A percentile compares a stretch with the other conserved stretches of the same genome.
Conservation (phyloP, 75 land plant genomes). For the Selaginella tamariscina region DNA sequence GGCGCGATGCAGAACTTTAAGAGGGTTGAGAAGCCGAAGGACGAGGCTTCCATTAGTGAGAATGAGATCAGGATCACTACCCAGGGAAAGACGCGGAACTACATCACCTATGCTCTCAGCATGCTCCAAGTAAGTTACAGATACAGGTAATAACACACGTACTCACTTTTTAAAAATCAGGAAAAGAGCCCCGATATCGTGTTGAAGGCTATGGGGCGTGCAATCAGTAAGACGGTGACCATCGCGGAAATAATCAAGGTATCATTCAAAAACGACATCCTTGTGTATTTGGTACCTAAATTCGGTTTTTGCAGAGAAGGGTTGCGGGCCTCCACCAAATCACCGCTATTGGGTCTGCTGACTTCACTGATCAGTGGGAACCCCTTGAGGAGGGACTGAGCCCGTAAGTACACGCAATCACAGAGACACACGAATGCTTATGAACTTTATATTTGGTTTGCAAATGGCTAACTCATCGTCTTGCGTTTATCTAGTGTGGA, state of each 20-base stretch:
- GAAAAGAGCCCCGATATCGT: slow-evolving; percentile 68
- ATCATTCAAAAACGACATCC: background rate
- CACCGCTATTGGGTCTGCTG: slow-evolving; percentile 80
- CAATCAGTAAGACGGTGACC: slow-evolving; percentile 81
- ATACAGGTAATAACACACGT: background rate
- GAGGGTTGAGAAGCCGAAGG: slow-evolving; percentile 29
- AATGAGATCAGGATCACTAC: slow-evolving; percentile 33
- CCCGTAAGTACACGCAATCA: no score
- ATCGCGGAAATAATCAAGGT: slow-evolving; percentile 87
- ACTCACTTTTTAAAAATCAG: slow-evolving; percentile 8
- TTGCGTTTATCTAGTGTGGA: slow-evolving; percentile 24
- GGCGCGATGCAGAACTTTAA: slow-evolving; percentile 25
- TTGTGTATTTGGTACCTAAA: background rate
- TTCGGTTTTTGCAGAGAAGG: slow-evolving; percentile 42
- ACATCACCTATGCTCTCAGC: slow-evolving; percentile 28
- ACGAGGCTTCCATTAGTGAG: slow-evolving; percentile 25
- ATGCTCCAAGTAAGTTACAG: slow-evolving; percentile 18
- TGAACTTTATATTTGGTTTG: background rate
- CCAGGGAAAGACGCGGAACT: slow-evolving; percentile 27
- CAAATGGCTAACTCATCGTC: background rate
- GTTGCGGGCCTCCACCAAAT: slow-evolving; percentile 85
- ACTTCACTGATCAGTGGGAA: slow-evolving; percentile 88
- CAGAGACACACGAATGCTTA: no score
- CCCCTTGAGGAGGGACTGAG: slow-evolving; percentile 85
- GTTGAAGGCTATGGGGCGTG: slow-evolving; percentile 93